These are phyloP conservation scores for Microcera coccophila DNA, from an alignment of 2,329 filamentous ascomycete genomes.

Conservation along the genomic window DNA sequence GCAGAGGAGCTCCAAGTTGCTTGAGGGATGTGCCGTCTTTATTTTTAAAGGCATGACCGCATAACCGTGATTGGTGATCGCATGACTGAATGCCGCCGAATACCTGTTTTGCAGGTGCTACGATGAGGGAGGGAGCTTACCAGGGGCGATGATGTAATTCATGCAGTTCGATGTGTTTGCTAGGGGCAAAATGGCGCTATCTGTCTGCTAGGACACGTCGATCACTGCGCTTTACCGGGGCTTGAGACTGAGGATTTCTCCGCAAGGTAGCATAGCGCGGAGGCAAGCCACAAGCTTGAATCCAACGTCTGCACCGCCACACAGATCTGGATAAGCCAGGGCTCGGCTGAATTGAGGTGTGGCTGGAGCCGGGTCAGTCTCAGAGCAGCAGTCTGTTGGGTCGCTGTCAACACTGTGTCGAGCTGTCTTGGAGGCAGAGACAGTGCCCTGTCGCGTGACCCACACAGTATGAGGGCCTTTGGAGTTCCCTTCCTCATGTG, in stretches of 20 bases:
- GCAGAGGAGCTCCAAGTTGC: slow-evolving; percentile 1
- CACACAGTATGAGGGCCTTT: slow-evolving; percentile 4
- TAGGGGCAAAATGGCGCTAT: not conserved
- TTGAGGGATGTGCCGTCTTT: slow-evolving; percentile 6
- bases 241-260: not conserved
- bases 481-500: slow-evolving; percentile 6
- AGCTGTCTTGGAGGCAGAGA: too few species aligned
- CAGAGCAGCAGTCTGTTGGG: too few species aligned
- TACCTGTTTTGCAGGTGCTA: slow-evolving; percentile 16
- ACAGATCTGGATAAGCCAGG: not conserved
- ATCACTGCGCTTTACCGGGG: not conserved
- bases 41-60: not conserved
- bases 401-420: too few species aligned
- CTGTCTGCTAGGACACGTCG: not conserved
- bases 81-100: slow-evolving; percentile 7
- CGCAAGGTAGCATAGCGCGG: too few species aligned
- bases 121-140: slow-evolving; percentile 21
- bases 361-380: not conserved
- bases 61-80: not conserved
- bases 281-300: not conserved
- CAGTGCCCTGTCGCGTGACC: not conserved
- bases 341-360: not conserved
- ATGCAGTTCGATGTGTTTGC: slow-evolving; percentile 2
- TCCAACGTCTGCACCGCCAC: not conserved
- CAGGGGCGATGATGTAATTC: slow-evolving; percentile 26